Percentiles rank a stretch among this genome's conserved stretches.
These are phyloP conservation scores for Coniochaeta sp. DNA, from an alignment of 2,329 filamentous ascomycete species.

Conservation along the genomic window DNA sequence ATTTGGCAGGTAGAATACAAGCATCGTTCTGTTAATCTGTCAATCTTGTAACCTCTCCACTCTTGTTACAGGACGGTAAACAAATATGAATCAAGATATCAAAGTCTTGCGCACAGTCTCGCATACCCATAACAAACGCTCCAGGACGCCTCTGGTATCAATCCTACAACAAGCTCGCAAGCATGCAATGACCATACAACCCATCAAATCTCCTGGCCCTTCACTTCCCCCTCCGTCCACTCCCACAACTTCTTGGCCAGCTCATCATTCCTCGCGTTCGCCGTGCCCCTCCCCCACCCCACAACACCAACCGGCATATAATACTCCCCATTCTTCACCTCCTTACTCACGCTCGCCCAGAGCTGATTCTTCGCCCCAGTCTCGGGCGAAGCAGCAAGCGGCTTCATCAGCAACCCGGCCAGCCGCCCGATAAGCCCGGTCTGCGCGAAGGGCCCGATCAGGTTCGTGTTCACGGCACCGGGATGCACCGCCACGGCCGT, in stretches of 20 bases:
- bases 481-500: slow-evolving; percentile 18
- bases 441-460: slow-evolving; percentile 6
- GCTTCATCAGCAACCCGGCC: background rate
- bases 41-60: background rate
- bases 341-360: slow-evolving; percentile 29
- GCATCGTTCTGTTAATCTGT: background rate
- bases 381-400: slow-evolving; percentile 7
- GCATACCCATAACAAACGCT: background rate
- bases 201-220: slow-evolving; percentile 9
- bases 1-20: background rate
- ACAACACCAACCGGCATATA: slow-evolving; percentile 24
- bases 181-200: background rate
- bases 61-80: too few species aligned
- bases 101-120: too few species aligned
- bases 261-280: slow-evolving; percentile 12
- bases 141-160: background rate
- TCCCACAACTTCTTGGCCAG: slow-evolving; percentile 20
- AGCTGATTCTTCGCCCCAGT: slow-evolving; percentile 32
- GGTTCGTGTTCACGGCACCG: slow-evolving; percentile 17
- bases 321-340: slow-evolving; percentile 22
- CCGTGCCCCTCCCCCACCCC: slow-evolving; percentile 7
- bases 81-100: too few species aligned
- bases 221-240: slow-evolving; percentile 22
- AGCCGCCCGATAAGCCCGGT: background rate
- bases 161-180: background rate